Evolutionary conservation across 2,329 filamentous ascomycete genomes (phyloP).

Genomic region (Bipolaris cookei): DNA sequence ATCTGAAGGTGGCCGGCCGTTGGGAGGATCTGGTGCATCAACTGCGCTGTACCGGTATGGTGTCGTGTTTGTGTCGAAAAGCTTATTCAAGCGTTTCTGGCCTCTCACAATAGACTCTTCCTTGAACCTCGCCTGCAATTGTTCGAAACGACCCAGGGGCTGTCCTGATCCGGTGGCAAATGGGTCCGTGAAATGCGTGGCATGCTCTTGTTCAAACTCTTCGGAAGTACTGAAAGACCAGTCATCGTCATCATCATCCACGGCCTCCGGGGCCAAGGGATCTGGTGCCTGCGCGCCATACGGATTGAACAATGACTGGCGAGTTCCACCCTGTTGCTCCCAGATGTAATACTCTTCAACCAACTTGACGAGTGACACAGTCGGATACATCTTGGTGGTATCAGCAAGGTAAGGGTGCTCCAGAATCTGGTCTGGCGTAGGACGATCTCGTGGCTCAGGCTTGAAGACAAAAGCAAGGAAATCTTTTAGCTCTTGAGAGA

Average conservation of each 20-base stretch:
- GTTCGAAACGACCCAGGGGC: constrained; percentile 40
- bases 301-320: constrained; percentile 68
- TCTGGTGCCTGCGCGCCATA: constrained; percentile 65
- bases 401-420: constrained; percentile 72
- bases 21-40: constrained; percentile 51
- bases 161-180: constrained; percentile 46
- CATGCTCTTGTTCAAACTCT: constrained; percentile 59
- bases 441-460: constrained; percentile 70
- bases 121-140: constrained; percentile 58
- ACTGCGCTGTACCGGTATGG: constrained; percentile 66
- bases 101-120: constrained; percentile 65
- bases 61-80: constrained; percentile 62
- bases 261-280: constrained; percentile 50
- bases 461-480: constrained; percentile 76
- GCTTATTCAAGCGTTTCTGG: constrained; percentile 61
- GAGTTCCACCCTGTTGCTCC: constrained; percentile 75
- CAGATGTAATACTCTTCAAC: constrained; percentile 76
- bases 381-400: constrained; percentile 68
- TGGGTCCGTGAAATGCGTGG: constrained; percentile 54
- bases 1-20: constrained; percentile 59
- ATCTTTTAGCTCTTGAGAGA: constrained; percentile 71
- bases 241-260: constrained; percentile 58
- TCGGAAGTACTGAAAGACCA: constrained; percentile 72
- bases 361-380: constrained; percentile 66
- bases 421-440: constrained; percentile 72